Evolutionary conservation across 495 filamentous ascomycete genomes (phyloP).

Genomic region (Chaetomium cochliodes): DNA sequence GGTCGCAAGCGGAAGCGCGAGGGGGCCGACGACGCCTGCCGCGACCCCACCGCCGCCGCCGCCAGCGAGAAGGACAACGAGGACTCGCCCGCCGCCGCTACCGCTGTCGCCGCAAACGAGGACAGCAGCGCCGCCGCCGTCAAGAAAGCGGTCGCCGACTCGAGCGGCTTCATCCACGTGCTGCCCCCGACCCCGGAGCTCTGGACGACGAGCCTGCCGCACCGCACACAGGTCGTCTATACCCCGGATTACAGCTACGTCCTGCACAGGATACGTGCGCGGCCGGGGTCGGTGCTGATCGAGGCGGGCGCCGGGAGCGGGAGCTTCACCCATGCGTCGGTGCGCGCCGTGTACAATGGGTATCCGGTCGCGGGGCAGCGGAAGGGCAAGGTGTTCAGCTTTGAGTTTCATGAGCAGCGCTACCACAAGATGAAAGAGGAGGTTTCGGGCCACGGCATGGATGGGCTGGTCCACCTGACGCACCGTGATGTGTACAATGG

Average conservation of each 20-base stretch:
- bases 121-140: conserved; percentile 33
- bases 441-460: conserved; percentile 69
- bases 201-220: conserved; percentile 87
- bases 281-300: conserved; percentile 77
- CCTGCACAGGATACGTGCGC: conserved; percentile 76
- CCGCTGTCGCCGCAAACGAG: conserved; percentile 23
- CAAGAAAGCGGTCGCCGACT: conserved; percentile 56
- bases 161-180: conserved; percentile 85
- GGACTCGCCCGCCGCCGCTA: conserved; percentile 24
- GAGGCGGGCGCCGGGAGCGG: conserved; percentile 95
- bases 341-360: conserved; percentile 83
- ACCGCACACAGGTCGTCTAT: conserved; percentile 96
- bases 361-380: conserved; percentile 52
- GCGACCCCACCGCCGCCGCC: conserved; percentile 29
- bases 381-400: conserved; percentile 83
- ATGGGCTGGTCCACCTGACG: conserved; percentile 71
- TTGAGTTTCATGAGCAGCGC: conserved; percentile 83
- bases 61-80: conserved; percentile 35
- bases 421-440: conserved; percentile 71
- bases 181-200: conserved; percentile 88
- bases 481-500: conserved; percentile 89
- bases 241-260: conserved; percentile 97
- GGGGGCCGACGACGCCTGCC: conserved; percentile 52
- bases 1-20: conserved; percentile 58
- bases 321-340: conserved; percentile 90